These are phyloP conservation scores for Isochrysis galbana DNA, from an alignment of 78 protist species.

Conservation along the genomic window DNA sequence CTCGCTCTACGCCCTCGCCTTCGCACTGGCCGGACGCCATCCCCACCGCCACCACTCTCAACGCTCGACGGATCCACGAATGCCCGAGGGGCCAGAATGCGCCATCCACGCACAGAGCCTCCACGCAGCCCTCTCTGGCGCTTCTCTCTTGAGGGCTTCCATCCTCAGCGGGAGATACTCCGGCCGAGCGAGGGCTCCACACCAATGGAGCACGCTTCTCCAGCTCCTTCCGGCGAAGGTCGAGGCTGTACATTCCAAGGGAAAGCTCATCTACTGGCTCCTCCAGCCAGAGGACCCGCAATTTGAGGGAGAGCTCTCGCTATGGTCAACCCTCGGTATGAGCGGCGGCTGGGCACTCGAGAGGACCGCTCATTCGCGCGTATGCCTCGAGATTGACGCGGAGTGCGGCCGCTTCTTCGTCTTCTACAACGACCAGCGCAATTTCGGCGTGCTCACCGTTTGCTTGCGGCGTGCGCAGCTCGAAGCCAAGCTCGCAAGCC, in stretches of 20 bases:
- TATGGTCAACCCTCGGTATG: slow-evolving; percentile 27
- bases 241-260: neutral
- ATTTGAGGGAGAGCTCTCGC: too few relatives aligned
- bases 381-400: neutral
- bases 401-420: neutral
- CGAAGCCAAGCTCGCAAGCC: neutral
- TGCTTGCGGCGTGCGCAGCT: neutral
- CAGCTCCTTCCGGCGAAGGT: neutral
- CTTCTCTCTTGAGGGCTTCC: neutral
- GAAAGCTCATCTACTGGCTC: slow-evolving; percentile 16
- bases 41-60: too few relatives aligned
- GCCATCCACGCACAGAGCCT: neutral
- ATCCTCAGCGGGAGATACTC: slow-evolving; percentile 26
- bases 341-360: neutral
- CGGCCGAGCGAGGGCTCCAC: too few relatives aligned
- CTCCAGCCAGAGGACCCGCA: neutral
- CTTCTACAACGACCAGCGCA: slow-evolving; percentile 20
- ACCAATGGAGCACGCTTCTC: too few relatives aligned
- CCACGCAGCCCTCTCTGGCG: neutral
- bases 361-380: neutral
- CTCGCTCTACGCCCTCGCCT: too few relatives aligned
- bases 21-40: too few relatives aligned
- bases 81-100: slow-evolving; percentile 38
- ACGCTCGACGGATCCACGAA: too few relatives aligned
- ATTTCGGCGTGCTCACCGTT: slow-evolving; percentile 11